Conservation (phyloP, 2,329 filamentous ascomycete species). For the Trichothecium roseum region DNA sequence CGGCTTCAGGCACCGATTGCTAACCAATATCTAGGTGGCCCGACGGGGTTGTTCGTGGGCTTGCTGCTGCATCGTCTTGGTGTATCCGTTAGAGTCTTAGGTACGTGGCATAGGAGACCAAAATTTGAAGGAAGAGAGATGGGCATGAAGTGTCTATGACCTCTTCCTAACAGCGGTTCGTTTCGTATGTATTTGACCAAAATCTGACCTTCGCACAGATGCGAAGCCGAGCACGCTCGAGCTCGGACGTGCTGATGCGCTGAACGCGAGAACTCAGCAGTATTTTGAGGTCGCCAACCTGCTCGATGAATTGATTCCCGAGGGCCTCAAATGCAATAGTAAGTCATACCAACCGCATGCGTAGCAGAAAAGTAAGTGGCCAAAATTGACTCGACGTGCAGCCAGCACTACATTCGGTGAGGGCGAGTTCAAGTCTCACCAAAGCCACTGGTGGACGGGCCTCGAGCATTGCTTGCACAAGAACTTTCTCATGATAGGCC, state of each 20-base stretch:
- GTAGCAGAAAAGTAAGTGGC: too few relatives aligned
- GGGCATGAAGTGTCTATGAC: too few relatives aligned
- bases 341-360: too few relatives aligned
- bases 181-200: neutral
- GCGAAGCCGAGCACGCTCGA: slow-evolving; percentile 25
- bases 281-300: slow-evolving; percentile 33
- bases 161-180: neutral
- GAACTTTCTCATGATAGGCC: slow-evolving; percentile 40
- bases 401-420: slow-evolving; percentile 36
- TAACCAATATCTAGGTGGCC: slow-evolving; percentile 21
- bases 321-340: slow-evolving; percentile 40
- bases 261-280: slow-evolving; percentile 38
- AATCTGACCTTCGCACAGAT: slow-evolving; percentile 18
- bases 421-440: slow-evolving; percentile 34
- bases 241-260: slow-evolving; percentile 34
- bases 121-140: too few relatives aligned
- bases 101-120: too few relatives aligned
- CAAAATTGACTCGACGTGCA: too few relatives aligned
- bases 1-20: too few relatives aligned
- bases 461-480: slow-evolving; percentile 33
- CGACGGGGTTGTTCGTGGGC: slow-evolving; percentile 33
- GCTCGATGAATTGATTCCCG: slow-evolving; percentile 26
- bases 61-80: slow-evolving; percentile 30
- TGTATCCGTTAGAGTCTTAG: slow-evolving; percentile 27
- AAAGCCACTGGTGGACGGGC: slow-evolving; percentile 36